A percentile compares a stretch with the other conserved stretches of the same genome.
phyloP scores from a whole-genome alignment of 2,329 filamentous ascomycete genomes.

The Conoideocrella luteorostrata region DNA sequence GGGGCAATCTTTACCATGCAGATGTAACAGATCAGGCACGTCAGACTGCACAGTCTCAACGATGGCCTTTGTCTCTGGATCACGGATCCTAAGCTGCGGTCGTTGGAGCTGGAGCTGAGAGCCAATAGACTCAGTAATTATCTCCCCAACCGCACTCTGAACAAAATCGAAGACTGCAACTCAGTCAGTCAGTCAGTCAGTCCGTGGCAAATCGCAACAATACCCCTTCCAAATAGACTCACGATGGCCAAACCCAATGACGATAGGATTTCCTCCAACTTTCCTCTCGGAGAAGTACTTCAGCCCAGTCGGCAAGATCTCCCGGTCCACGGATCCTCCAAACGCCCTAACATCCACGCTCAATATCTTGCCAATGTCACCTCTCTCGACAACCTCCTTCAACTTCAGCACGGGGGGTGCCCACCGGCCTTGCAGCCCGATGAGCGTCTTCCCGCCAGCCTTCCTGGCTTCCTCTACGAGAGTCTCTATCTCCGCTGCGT shows the following conservation, averaged over 20 bases:
- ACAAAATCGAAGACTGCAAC: conserved; percentile 37
- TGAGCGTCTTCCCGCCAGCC: conserved; percentile 24
- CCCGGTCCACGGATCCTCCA: conserved; percentile 29
- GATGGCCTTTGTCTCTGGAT: conserved; percentile 20
- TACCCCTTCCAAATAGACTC: conserved; percentile 12
- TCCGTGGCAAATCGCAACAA: not conserved
- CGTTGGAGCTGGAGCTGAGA: conserved; percentile 39
- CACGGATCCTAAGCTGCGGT: conserved; percentile 30
- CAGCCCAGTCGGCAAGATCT: conserved; percentile 25
- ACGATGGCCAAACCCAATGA: conserved; percentile 38
- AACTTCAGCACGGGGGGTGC: conserved; percentile 38
- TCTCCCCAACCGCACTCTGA: conserved; percentile 39
- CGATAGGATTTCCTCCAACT: conserved; percentile 39
- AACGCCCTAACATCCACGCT: conserved; percentile 39
- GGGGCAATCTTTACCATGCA: conserved; percentile 18
- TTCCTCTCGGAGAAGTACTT: conserved; percentile 43
- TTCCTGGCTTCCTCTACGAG: conserved; percentile 29
- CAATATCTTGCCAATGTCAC: conserved; percentile 44
- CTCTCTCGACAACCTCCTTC: conserved; percentile 35
- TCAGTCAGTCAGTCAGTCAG: conserved; percentile 4
- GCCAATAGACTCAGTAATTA: conserved; percentile 23
- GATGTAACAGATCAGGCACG: conserved; percentile 35
- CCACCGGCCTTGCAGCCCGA: conserved; percentile 46
- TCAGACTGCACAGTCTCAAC: conserved; percentile 28
- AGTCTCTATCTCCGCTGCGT: conserved; percentile 32